phyloP scores from a whole-genome alignment of 225 moss, liverwort and hornwort genomes.

The Polytrichum commune region DNA sequence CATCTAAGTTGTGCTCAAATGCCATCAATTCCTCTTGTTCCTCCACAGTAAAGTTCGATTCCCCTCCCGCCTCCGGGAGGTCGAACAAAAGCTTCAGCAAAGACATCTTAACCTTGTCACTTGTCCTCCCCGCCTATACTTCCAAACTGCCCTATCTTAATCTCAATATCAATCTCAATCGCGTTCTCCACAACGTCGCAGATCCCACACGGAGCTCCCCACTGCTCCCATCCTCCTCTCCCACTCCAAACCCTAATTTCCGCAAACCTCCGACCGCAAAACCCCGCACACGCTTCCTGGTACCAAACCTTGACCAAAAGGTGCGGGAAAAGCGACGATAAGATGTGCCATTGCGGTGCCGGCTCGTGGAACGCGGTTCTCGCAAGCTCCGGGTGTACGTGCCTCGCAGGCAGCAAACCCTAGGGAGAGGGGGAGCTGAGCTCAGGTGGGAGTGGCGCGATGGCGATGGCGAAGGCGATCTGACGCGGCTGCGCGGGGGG shows the following conservation, averaged over 20 bases:
- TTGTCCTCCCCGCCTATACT: background rate
- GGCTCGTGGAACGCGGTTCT: no score
- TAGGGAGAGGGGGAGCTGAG: background rate
- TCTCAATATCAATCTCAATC: background rate
- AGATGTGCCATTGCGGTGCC: no score
- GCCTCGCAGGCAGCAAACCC: no score
- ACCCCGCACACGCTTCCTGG: background rate
- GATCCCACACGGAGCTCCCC: slow-evolving; percentile 3
- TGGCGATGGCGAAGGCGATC: background rate
- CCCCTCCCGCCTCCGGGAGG: slow-evolving; percentile 53
- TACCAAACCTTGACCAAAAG: no score
- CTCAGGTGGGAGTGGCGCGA: background rate
- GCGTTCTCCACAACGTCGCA: slow-evolving; percentile 15
- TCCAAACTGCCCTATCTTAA: no score
- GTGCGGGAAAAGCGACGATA: no score
- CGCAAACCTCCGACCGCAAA: background rate
- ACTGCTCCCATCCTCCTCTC: background rate
- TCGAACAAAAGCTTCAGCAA: slow-evolving; percentile 66
- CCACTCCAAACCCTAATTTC: background rate
- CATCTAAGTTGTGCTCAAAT: slow-evolving; percentile 58
- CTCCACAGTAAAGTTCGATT: slow-evolving; percentile 55
- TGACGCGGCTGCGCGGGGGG: background rate
- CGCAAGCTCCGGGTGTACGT: no score
- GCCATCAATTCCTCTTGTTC: slow-evolving; percentile 65
- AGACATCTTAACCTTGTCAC: slow-evolving; percentile 24